These are phyloP conservation scores for Pisolithus thermaeus DNA, from an alignment of 1,284 basidiomycete genomes.

Conservation along the genomic window DNA sequence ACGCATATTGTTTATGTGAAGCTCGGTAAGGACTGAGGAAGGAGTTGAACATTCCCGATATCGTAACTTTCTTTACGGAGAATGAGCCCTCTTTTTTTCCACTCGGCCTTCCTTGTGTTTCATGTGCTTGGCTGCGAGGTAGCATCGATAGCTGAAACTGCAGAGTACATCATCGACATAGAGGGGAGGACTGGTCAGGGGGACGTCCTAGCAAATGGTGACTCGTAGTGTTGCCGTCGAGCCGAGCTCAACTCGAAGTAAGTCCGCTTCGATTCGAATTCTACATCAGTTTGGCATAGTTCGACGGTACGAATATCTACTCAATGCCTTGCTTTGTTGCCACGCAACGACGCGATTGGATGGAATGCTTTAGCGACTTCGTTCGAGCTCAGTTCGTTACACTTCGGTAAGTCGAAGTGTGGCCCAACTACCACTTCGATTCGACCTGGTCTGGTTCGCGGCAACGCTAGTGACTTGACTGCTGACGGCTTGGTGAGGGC, in stretches of 20 bases:
- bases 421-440: too few relatives aligned
- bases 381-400: too few relatives aligned
- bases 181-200: constrained; percentile 21
- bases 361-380: too few relatives aligned
- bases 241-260: too few relatives aligned
- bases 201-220: constrained; percentile 19
- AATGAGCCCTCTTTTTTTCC: constrained; percentile 2
- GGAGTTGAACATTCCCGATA: neutral
- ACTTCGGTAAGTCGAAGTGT: too few relatives aligned
- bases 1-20: neutral
- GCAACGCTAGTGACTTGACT: constrained; percentile 19
- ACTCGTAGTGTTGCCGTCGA: too few relatives aligned
- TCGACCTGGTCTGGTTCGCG: too few relatives aligned
- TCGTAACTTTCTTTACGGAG: neutral
- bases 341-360: too few relatives aligned
- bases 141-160: constrained; percentile 24
- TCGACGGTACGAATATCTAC: too few relatives aligned
- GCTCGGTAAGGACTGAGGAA: neutral
- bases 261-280: too few relatives aligned
- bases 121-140: constrained; percentile 27
- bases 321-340: too few relatives aligned
- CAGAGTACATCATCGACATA: constrained; percentile 20
- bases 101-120: constrained; percentile 13
- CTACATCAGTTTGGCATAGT: too few relatives aligned
- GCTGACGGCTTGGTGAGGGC: neutral